Evolutionary conservation across 495 filamentous ascomycete species (phyloP).

Genomic region (Articulospora tetracladia): DNA sequence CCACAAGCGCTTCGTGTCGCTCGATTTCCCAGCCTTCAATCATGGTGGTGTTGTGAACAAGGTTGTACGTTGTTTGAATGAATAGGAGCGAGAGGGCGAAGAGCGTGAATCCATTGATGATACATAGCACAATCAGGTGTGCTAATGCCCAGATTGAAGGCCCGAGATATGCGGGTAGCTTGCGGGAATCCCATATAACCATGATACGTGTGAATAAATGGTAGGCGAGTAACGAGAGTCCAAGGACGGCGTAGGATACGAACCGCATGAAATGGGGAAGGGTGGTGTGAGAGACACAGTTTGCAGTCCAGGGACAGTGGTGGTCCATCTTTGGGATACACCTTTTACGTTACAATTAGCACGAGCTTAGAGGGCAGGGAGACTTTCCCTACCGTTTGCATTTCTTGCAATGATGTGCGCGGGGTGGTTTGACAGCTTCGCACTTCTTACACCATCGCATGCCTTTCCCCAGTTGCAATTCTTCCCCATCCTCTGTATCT

Average conservation of each 20-base stretch:
- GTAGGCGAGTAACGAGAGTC: slow-evolving; percentile 55
- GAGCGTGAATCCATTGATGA: slow-evolving; percentile 56
- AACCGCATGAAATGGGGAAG: slow-evolving; percentile 72
- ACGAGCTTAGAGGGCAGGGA: not conserved
- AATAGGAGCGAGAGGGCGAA: slow-evolving; percentile 67
- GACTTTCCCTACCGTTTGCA: slow-evolving; percentile 62
- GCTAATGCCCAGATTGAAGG: slow-evolving; percentile 59
- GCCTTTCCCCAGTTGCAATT: slow-evolving; percentile 28
- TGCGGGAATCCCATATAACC: slow-evolving; percentile 60
- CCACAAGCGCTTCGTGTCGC: slow-evolving; percentile 71
- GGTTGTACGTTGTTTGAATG: slow-evolving; percentile 35
- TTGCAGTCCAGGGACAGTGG: slow-evolving; percentile 94
- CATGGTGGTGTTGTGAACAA: slow-evolving; percentile 58
- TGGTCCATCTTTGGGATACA: slow-evolving; percentile 98
- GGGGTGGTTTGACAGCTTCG: slow-evolving; percentile 72
- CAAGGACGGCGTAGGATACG: slow-evolving; percentile 56
- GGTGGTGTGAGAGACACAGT: slow-evolving; percentile 88
- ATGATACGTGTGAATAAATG: slow-evolving; percentile 50
- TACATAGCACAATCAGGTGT: slow-evolving; percentile 61
- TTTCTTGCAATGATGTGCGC: slow-evolving; percentile 88
- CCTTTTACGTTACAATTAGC: slow-evolving; percentile 36
- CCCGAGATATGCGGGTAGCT: slow-evolving; percentile 79
- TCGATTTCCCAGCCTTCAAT: slow-evolving; percentile 95
- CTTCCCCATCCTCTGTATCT: slow-evolving; percentile 14
- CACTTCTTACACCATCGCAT: slow-evolving; percentile 83